Conservation (phyloP, 768 basidiomycete species). For the Xerocomellus dryophilus region DNA sequence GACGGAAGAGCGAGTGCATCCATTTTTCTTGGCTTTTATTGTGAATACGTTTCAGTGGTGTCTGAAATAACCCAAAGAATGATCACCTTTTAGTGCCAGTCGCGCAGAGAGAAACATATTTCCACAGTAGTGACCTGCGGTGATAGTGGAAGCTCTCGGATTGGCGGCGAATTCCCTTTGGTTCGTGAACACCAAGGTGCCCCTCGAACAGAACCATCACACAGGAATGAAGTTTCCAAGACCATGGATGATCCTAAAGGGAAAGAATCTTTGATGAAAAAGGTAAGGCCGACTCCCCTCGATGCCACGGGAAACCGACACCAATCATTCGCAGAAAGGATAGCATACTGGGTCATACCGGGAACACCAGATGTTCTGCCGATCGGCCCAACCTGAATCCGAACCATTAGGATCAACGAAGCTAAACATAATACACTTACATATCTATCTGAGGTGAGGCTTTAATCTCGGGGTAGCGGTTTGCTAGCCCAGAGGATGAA, state of each 20-base stretch:
- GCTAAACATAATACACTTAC: background rate
- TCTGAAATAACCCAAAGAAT: background rate
- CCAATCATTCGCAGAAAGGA: background rate
- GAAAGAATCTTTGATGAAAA: background rate
- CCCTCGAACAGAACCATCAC: background rate
- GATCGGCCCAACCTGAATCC: background rate
- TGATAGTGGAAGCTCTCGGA: background rate
- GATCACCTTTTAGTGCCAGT: background rate
- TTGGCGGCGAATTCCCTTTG: background rate
- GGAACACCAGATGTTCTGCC: background rate
- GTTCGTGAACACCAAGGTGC: background rate
- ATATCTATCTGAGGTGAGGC: background rate
- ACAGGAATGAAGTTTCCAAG: background rate
- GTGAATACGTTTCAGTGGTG: background rate
- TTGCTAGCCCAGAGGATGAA: background rate
- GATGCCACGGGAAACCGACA: background rate
- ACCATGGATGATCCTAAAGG: background rate
- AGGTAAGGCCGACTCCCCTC: background rate
- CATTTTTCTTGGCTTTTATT: background rate
- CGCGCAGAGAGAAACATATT: background rate
- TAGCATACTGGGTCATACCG: background rate
- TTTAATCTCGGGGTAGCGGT: background rate
- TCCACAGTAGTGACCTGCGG: background rate
- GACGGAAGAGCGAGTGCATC: background rate
- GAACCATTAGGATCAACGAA: background rate